Evolutionary conservation across 257 asterid species (phyloP).

Genomic region (Scutellaria galericulata): DNA sequence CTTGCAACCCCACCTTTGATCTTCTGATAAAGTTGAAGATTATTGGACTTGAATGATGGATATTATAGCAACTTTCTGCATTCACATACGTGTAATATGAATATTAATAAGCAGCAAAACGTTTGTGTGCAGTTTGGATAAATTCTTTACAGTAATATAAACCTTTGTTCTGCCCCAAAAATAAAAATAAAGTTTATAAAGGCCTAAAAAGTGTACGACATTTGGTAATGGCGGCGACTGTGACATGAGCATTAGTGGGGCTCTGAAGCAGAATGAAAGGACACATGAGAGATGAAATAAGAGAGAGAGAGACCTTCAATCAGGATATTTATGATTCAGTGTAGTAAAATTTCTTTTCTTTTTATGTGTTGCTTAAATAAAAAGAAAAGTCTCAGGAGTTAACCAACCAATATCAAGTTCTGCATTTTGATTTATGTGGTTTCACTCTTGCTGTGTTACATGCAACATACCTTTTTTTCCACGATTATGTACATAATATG

Average conservation of each 20-base stretch:
- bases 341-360: too few relatives aligned
- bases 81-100: conserved; percentile 11
- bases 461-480: too few relatives aligned
- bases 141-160: conserved; percentile 10
- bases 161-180: conserved; percentile 8
- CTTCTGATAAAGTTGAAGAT: conserved; percentile 25
- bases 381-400: too few relatives aligned
- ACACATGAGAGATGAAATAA: conserved; percentile 36
- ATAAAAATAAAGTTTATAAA: neutral
- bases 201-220: conserved; percentile 33
- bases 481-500: too few relatives aligned
- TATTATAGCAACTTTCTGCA: conserved; percentile 18
- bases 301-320: neutral
- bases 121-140: conserved; percentile 21
- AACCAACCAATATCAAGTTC: too few relatives aligned
- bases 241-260: conserved; percentile 37
- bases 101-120: conserved; percentile 26
- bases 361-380: too few relatives aligned
- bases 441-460: too few relatives aligned
- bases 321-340: too few relatives aligned
- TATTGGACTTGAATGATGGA: conserved; percentile 23
- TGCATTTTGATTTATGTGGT: too few relatives aligned
- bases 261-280: conserved; percentile 36
- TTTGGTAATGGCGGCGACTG: conserved; percentile 59
- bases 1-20: conserved; percentile 1